A percentile compares a stretch with the other conserved stretches of the same genome.
These are phyloP conservation scores for Rhizoclosmatium globosum DNA, from an alignment of 192 early-diverging fungal genomes.

Conservation along the genomic window DNA sequence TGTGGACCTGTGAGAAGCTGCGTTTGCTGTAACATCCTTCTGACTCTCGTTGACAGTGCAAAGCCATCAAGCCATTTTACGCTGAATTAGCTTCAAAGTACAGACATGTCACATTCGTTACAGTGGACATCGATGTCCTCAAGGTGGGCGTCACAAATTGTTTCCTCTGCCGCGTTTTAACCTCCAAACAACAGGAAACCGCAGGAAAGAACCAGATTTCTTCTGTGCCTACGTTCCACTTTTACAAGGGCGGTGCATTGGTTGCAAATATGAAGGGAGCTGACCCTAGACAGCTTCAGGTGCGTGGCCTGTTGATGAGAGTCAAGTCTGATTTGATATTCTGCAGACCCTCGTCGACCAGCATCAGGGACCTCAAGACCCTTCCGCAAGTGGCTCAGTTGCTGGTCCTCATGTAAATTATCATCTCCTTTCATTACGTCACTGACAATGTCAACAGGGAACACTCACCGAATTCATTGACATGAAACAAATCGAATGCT, in stretches of 20 bases:
- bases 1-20: conserved; percentile 20
- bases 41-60: conserved; percentile 33
- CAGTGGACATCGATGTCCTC: conserved; percentile 59
- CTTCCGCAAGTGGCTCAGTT: conserved; percentile 3
- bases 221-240: conserved; percentile 84
- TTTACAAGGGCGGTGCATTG: conserved; percentile 79
- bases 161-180: conserved; percentile 3
- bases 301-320: not conserved
- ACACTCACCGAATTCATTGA: conserved; percentile 53
- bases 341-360: conserved; percentile 20
- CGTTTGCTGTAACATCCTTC: not conserved
- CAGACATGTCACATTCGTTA: conserved; percentile 51
- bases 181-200: conserved; percentile 31
- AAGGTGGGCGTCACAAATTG: conserved; percentile 38
- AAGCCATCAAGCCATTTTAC: conserved; percentile 48
- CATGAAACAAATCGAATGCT: conserved; percentile 61
- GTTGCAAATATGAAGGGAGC: conserved; percentile 85
- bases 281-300: conserved; percentile 69
- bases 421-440: not conserved
- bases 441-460: conserved; percentile 29
- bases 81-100: conserved; percentile 36
- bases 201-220: conserved; percentile 42
- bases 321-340: not conserved
- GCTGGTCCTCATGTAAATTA: conserved; percentile 12
- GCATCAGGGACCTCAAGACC: conserved; percentile 15